Evolutionary conservation across 495 filamentous ascomycete species (phyloP).

Genomic region (Tuber brumale): DNA sequence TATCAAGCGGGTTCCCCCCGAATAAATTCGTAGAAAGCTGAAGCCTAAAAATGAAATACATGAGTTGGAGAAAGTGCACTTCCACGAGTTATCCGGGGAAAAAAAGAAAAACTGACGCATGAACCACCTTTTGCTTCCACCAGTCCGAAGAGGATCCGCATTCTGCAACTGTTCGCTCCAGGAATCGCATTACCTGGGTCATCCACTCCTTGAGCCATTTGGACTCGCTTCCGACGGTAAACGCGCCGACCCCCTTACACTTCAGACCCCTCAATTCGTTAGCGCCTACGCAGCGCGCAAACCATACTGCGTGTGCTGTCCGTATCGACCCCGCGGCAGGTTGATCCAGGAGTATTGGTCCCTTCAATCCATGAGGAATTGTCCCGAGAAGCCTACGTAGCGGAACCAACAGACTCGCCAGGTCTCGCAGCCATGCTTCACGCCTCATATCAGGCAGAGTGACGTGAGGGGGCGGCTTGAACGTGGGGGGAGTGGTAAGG

Average conservation of each 20-base stretch:
- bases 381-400: constrained; percentile 81
- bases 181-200: constrained; percentile 73
- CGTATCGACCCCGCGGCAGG: constrained; percentile 84
- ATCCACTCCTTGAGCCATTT: constrained; percentile 97
- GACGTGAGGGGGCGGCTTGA: constrained; percentile 89
- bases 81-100: not conserved
- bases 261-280: constrained; percentile 91
- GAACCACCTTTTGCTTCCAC: constrained; percentile 76
- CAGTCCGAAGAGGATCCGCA: constrained; percentile 50
- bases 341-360: constrained; percentile 79
- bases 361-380: constrained; percentile 88
- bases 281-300: constrained; percentile 92
- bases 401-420: constrained; percentile 78
- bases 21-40: constrained; percentile 74
- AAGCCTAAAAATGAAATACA: constrained; percentile 50
- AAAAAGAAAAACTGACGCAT: constrained; percentile 60
- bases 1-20: constrained; percentile 73
- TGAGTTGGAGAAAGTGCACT: constrained; percentile 16
- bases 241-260: constrained; percentile 70
- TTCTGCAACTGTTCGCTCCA: constrained; percentile 58
- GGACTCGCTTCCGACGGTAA: constrained; percentile 65
- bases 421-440: constrained; percentile 82
- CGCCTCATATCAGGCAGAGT: constrained; percentile 91
- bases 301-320: constrained; percentile 79
- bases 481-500: constrained; percentile 69